phyloP scores from a whole-genome alignment of 495 filamentous ascomycete genomes.

The Neohortaea acidophila region DNA sequence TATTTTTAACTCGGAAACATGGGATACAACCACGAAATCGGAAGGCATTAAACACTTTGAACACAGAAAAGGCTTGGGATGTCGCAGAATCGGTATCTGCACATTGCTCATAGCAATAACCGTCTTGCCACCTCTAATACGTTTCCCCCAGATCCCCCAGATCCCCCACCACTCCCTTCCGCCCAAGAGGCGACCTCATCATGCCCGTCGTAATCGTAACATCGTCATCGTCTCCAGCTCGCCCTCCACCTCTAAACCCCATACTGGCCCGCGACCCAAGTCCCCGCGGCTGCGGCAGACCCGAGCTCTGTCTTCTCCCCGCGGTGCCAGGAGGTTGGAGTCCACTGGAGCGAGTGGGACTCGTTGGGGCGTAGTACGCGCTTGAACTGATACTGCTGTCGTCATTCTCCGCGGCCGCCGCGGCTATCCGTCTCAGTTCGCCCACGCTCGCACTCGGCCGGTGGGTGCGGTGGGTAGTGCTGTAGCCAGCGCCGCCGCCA shows the following conservation, averaged over 20 bases:
- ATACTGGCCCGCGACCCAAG: conserved; percentile 18
- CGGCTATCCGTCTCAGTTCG: conserved; percentile 7
- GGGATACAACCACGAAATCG: no score
- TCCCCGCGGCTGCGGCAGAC: conserved; percentile 5
- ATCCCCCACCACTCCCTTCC: no score
- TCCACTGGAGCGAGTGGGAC: conserved; percentile 7
- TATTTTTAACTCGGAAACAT: no score
- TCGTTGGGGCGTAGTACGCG: conserved; percentile 10
- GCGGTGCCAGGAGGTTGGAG: conserved; percentile 20
- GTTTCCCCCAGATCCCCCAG: conserved; percentile 54
- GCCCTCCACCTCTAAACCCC: conserved; percentile 1
- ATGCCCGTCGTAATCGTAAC: no score
- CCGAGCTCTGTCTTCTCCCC: conserved; percentile 24
- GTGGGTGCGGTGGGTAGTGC: conserved; percentile 8
- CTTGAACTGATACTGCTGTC: no score
- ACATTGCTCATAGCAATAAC: no score
- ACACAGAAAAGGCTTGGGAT: no score
- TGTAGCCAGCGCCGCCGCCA: conserved; percentile 33
- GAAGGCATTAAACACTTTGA: no score
- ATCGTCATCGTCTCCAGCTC: conserved; percentile 27
- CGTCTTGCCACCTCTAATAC: no score
- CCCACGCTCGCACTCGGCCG: conserved; percentile 9
- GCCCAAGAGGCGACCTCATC: conserved; percentile 38
- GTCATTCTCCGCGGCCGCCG: conserved; percentile 21
- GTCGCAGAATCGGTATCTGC: no score